Percentiles rank a stretch among this genome's conserved stretches.
phyloP scores from a whole-genome alignment of 345 rosid genomes.

The Brassica incana region DNA sequence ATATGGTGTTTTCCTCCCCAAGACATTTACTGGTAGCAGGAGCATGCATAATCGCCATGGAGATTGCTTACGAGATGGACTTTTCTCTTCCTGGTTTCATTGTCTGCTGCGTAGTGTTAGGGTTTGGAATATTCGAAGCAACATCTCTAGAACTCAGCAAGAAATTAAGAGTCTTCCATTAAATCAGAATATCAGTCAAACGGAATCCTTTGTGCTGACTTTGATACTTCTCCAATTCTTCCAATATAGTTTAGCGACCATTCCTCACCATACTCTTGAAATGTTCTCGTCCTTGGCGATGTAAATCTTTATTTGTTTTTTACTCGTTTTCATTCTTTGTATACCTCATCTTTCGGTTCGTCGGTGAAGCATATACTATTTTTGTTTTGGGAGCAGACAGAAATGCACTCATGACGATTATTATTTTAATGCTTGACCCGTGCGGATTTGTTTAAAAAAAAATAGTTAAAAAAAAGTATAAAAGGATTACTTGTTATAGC shows the following conservation, averaged over 20 bases:
- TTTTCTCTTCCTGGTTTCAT: slow-evolving; percentile 82
- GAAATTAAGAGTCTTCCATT: slow-evolving; percentile 54
- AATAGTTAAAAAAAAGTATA: too few relatives aligned
- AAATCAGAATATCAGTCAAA: slow-evolving; percentile 52
- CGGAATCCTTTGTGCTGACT: slow-evolving; percentile 52
- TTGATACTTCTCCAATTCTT: slow-evolving; percentile 36
- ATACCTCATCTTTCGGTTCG: neutral
- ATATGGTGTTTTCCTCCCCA: slow-evolving; percentile 98
- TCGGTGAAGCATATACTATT: neutral
- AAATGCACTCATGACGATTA: neutral
- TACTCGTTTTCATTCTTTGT: neutral
- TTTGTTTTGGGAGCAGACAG: neutral
- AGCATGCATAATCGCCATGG: slow-evolving; percentile 78
- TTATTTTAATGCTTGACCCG: too few relatives aligned
- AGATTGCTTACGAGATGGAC: slow-evolving; percentile 76
- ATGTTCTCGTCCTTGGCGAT: slow-evolving; percentile 12
- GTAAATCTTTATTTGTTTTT: slow-evolving; percentile 16
- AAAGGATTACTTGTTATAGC: too few relatives aligned
- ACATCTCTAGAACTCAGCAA: slow-evolving; percentile 69
- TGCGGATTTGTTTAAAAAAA: too few relatives aligned
- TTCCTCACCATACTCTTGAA: neutral
- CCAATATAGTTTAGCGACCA: slow-evolving; percentile 25
- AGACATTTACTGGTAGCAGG: slow-evolving; percentile 91
- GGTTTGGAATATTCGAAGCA: slow-evolving; percentile 83
- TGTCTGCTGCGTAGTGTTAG: slow-evolving; percentile 71